phyloP scores from a whole-genome alignment of 176 grass and related monocot genomes.

The Luzula sylvatica region DNA sequence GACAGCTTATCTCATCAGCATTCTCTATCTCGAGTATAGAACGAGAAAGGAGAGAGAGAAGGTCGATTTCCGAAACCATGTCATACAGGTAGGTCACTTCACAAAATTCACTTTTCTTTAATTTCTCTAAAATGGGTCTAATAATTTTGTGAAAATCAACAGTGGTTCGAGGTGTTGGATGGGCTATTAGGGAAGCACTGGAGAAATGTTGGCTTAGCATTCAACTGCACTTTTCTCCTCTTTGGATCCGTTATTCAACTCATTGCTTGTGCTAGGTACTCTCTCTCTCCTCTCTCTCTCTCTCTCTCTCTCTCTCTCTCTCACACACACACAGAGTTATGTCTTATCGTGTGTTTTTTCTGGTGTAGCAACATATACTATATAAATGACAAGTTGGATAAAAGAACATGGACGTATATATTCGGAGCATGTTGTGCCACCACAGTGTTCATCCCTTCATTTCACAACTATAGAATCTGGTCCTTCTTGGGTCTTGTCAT shows the following conservation, averaged over 20 bases:
- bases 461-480: conserved; percentile 99
- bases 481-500: conserved; percentile 93
- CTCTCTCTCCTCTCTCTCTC: neutral
- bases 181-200: conserved; percentile 91
- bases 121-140: too few relatives aligned
- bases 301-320: neutral
- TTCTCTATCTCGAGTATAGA: conserved; percentile 91
- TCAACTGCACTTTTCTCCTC: conserved; percentile 98
- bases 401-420: conserved; percentile 98
- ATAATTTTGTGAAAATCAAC: conserved; percentile 3
- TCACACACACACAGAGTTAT: neutral
- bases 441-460: conserved; percentile 99
- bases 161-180: conserved; percentile 99
- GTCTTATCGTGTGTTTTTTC: conserved; percentile 7
- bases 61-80: conserved; percentile 90
- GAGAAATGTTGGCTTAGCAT: conserved; percentile 91
- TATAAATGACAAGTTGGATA: conserved; percentile 98
- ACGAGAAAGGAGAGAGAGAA: conserved; percentile 96
- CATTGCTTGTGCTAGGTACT: conserved; percentile 90
- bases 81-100: conserved; percentile 67
- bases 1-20: conserved; percentile 98
- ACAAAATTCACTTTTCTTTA: neutral
- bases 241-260: conserved; percentile 99
- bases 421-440: conserved; percentile 98
- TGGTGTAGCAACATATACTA: conserved; percentile 92